phyloP scores from a whole-genome alignment of 805 yeast genomes.

The Allodekkera sacchari region DNA sequence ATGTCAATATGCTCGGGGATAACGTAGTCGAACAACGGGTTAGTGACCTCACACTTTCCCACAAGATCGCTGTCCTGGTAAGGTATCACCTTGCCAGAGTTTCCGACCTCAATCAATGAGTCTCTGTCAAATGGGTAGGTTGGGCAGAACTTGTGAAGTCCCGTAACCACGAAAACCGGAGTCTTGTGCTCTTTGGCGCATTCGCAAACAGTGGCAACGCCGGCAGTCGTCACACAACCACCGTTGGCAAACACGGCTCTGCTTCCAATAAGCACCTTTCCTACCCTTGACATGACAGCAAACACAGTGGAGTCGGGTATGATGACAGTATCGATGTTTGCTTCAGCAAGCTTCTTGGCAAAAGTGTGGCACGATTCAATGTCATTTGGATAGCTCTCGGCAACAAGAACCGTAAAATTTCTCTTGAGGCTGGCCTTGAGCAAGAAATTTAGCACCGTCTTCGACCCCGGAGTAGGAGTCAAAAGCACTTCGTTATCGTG shows the following conservation, averaged over 20 bases:
- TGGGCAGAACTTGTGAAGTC: slow-evolving; percentile 87
- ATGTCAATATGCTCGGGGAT: slow-evolving; percentile 93
- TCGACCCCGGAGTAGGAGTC: slow-evolving; percentile 93
- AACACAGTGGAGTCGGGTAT: slow-evolving; percentile 90
- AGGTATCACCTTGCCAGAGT: slow-evolving; percentile 79
- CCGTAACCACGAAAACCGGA: slow-evolving; percentile 96
- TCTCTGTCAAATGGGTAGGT: slow-evolving; percentile 85
- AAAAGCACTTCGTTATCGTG: slow-evolving; percentile 82
- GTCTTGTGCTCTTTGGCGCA: slow-evolving; percentile 92
- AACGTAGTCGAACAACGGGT: slow-evolving; percentile 85
- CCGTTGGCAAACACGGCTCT: slow-evolving; percentile 93
- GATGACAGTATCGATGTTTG: slow-evolving; percentile 81
- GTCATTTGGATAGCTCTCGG: slow-evolving; percentile 89
- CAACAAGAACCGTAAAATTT: slow-evolving; percentile 83
- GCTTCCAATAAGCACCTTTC: slow-evolving; percentile 91
- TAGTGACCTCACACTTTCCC: slow-evolving; percentile 71
- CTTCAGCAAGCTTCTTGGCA: slow-evolving; percentile 70
- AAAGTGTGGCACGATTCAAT: slow-evolving; percentile 69
- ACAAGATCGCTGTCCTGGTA: slow-evolving; percentile 63
- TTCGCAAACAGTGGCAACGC: slow-evolving; percentile 88
- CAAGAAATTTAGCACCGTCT: slow-evolving; percentile 80
- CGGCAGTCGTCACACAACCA: slow-evolving; percentile 83
- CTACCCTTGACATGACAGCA: slow-evolving; percentile 96
- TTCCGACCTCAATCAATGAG: slow-evolving; percentile 81
- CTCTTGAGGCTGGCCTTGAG: slow-evolving; percentile 83